Conservation (phyloP, 2,329 filamentous ascomycete species). For the Helicocarpus griseus region DNA sequence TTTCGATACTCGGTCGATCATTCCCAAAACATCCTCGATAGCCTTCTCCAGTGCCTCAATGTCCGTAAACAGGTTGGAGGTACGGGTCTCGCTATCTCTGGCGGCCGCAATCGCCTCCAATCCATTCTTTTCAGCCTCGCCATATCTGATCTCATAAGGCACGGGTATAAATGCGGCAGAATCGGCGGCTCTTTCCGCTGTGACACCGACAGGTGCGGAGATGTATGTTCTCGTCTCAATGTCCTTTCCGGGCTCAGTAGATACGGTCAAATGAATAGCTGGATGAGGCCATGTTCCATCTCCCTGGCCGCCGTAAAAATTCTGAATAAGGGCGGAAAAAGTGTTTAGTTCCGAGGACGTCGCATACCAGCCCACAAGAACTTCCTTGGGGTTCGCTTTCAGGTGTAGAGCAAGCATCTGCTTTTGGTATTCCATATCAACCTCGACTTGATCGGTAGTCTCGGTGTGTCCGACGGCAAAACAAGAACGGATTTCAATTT, state of each 20-base stretch:
- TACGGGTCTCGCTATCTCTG: constrained; percentile 66
- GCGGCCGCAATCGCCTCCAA: constrained; percentile 78
- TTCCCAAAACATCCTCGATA: constrained; percentile 75
- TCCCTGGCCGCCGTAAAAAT: constrained; percentile 96
- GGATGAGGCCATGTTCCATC: constrained; percentile 96
- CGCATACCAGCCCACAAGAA: constrained; percentile 96
- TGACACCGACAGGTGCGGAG: constrained; percentile 87
- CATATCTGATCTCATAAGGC: constrained; percentile 86
- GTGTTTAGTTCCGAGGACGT: constrained; percentile 95
- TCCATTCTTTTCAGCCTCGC: constrained; percentile 64
- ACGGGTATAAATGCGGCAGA: constrained; percentile 97
- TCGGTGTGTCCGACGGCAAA: constrained; percentile 98
- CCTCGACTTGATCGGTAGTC: constrained; percentile 96
- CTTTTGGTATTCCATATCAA: constrained; percentile 99
- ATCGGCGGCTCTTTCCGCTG: constrained; percentile 86
- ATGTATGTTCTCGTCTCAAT: constrained; percentile 93
- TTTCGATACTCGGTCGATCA: constrained; percentile 82
- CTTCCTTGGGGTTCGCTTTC: constrained; percentile 86
- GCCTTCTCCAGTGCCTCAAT: constrained; percentile 81
- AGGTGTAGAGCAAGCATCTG: constrained; percentile 95
- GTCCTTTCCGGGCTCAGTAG: constrained; percentile 76
- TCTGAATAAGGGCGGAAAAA: constrained; percentile 97
- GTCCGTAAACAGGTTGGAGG: constrained; percentile 67
- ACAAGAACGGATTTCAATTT: constrained; percentile 90
- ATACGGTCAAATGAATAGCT: constrained; percentile 93